These are phyloP conservation scores for Tricholoma saponaceum DNA, from an alignment of 768 basidiomycete species.

Conservation along the genomic window DNA sequence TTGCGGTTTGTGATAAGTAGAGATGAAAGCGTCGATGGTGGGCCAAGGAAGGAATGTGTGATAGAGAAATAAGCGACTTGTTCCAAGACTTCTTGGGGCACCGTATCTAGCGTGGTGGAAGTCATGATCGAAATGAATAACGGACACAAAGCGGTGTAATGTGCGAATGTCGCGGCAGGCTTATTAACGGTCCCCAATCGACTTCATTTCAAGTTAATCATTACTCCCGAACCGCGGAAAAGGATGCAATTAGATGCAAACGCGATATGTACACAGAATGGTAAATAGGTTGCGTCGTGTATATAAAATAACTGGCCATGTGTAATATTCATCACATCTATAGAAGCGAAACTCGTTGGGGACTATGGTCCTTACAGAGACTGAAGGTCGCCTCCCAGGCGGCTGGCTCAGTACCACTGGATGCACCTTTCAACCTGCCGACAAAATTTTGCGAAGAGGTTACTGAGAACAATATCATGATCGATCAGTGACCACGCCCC, in stretches of 20 bases:
- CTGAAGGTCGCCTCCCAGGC: conserved; percentile 54
- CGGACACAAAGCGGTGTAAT: too few species aligned
- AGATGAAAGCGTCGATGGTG: conserved; percentile 54
- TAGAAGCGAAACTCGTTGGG: neutral
- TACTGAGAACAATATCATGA: conserved; percentile 30
- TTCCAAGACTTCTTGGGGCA: conserved; percentile 79
- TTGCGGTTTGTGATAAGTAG: conserved; percentile 49
- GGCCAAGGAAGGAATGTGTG: conserved; percentile 49
- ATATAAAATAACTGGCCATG: too few species aligned
- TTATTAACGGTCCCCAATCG: too few species aligned
- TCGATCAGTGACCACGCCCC: conserved; percentile 3
- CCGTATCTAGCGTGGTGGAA: conserved; percentile 32
- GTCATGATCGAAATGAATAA: conserved; percentile 6
- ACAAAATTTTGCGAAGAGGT: conserved; percentile 48
- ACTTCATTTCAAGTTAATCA: too few species aligned
- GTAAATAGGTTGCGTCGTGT: too few species aligned
- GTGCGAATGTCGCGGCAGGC: neutral
- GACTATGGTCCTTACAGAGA: conserved; percentile 33
- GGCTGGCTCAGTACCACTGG: conserved; percentile 28
- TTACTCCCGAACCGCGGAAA: neutral
- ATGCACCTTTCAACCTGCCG: conserved; percentile 39
- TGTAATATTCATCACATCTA: too few species aligned
- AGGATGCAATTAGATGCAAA: too few species aligned
- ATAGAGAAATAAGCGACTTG: conserved; percentile 68
- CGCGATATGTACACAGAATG: neutral